Conservation (phyloP, 2,329 filamentous ascomycete species). For the Cercospora sp. region DNA sequence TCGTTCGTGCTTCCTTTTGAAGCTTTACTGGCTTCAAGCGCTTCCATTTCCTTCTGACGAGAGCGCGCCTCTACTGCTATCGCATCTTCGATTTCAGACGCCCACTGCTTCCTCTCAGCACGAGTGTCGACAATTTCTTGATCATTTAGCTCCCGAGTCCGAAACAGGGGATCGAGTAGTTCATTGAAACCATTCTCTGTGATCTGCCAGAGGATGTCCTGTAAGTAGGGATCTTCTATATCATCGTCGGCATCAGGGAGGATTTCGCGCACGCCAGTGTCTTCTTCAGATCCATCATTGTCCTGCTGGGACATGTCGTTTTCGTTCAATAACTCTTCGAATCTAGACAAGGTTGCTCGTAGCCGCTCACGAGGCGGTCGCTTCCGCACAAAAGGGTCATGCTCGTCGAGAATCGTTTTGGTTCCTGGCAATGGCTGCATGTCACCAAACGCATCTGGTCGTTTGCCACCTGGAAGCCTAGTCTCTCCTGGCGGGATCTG, state of each 20-base stretch:
- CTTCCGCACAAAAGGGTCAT: constrained; percentile 40
- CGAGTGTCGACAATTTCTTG: constrained; percentile 66
- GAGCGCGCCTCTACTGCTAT: constrained; percentile 16
- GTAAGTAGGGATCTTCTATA: constrained; percentile 39
- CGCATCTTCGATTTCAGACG: constrained; percentile 45
- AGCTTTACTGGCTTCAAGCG: background rate
- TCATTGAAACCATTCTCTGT: constrained; percentile 94
- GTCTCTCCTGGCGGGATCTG: constrained; percentile 37
- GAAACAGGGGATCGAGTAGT: constrained; percentile 83
- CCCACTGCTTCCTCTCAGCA: constrained; percentile 58
- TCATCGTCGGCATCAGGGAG: constrained; percentile 6
- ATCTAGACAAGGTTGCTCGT: constrained; percentile 26
- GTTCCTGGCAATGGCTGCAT: constrained; percentile 41
- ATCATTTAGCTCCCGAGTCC: constrained; percentile 73
- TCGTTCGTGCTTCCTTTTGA: background rate
- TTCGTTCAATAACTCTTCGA: constrained; percentile 35
- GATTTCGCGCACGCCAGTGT: background rate
- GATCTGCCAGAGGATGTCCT: constrained; percentile 86
- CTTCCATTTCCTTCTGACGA: background rate
- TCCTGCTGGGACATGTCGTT: constrained; percentile 3
- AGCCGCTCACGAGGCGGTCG: constrained; percentile 24
- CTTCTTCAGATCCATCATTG: background rate
- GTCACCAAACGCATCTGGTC: constrained; percentile 37
- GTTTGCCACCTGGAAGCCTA: constrained; percentile 38
- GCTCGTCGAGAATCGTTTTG: constrained; percentile 59